Base-by-base conservation (phyloP, 1,284 basidiomycete genomes). In the Sanguinoderma infundibulare region DNA sequence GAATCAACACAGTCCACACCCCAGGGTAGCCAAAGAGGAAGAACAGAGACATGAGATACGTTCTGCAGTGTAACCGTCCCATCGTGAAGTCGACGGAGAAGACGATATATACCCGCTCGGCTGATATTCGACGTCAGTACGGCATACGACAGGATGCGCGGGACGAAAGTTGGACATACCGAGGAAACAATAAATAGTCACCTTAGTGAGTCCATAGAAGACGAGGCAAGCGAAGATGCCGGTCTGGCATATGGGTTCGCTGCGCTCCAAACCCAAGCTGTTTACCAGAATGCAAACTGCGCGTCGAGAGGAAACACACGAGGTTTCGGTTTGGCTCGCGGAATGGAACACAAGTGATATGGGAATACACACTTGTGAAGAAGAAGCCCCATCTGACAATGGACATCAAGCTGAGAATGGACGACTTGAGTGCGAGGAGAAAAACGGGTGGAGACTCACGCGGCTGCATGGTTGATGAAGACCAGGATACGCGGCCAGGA, bases 121-220 rank as follows among this genome's bases (percentile, higher is more conserved):
- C 75, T 75, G 49, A 60, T 61, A n/a, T 1, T 46, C 42, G 24
- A n/a, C n/a, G 40, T 44, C 15, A 65, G 55, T 42, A 32, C n/a
- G 55, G 44, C n/a, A 15, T 58, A 62, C 6, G 53, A 36, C 52
- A 17, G 22, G 26, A 1, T 6, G 32, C 7, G 17, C 22, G 53
- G 12, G 46, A 17, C 28, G n/a, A n/a, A n/a, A n/a, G 54, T 28
- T 4, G 28, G 26, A 51, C 58, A 5, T 53, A 76, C 76, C 67
- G 3, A 78, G 73, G 61, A 79, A 78, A 10, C 72, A 66, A 60
- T 79, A 81, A n/a, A 81, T 77, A 54, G 79, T 67, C 12, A 78
- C 34, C 57, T 77, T 77, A 6, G 75, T 74, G 5, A 66, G 60
- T 1, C 72, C 74, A 62, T 81, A 82, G 53, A 81, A 73, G 20